phyloP scores from a whole-genome alignment of 306 rosid genomes.

The Boehmeria nivea region DNA sequence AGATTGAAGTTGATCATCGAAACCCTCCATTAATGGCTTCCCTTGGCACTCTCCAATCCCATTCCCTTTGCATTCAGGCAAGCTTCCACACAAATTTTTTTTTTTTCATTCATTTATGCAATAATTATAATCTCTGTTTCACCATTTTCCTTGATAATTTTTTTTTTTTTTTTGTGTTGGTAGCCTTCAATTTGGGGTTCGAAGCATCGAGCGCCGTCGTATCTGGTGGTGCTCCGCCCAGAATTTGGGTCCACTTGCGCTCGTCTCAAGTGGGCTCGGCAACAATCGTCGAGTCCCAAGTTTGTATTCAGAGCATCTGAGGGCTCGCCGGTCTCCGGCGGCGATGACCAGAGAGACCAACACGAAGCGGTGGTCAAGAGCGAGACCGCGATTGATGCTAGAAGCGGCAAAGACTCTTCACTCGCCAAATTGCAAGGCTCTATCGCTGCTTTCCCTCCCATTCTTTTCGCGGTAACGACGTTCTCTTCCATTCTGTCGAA shows the following conservation, averaged over 20 bases:
- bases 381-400: conserved; percentile 5
- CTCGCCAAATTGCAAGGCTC: conserved; percentile 28
- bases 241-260: conserved; percentile 12
- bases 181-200: conserved; percentile 32
- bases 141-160: neutral
- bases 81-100: neutral
- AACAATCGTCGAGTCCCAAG: conserved; percentile 2
- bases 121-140: neutral
- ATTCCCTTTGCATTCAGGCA: conserved; percentile 39
- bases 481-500: too few relatives aligned
- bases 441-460: conserved; percentile 28
- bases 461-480: conserved; percentile 32
- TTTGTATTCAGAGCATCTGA: conserved; percentile 26
- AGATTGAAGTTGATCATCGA: neutral
- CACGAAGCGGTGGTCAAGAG: conserved; percentile 14
- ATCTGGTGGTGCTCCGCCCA: conserved; percentile 14
- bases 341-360: conserved; percentile 8
- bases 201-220: conserved; percentile 18
- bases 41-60: conserved; percentile 32
- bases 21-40: conserved; percentile 52
- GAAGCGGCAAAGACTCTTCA: conserved; percentile 14
- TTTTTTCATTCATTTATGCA: neutral
- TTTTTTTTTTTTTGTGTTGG: neutral
- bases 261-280: conserved; percentile 10
- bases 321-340: conserved; percentile 18